Evolutionary conservation across 2,329 filamentous ascomycete species (phyloP), one percentile per base, ranked within the genome.

Genomic region (Cladosporium halotolerans): DNA sequence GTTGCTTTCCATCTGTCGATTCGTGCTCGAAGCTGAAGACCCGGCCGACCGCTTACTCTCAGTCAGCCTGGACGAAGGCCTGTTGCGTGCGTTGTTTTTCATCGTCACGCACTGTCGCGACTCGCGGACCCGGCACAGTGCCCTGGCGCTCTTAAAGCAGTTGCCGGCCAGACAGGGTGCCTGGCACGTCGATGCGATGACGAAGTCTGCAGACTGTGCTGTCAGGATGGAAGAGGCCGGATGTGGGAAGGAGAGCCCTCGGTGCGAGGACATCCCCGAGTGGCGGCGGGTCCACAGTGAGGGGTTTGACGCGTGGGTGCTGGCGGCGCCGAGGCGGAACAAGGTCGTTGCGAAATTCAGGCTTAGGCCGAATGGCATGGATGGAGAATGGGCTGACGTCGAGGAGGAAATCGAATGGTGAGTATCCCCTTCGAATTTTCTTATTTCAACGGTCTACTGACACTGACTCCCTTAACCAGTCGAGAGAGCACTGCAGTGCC

Each of bases 171-270:
- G 57, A 9, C 56, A 60, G 10, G 58, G 60, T 18, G 58, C 62
- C 9, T 66, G 64, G 63, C 65, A 67, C 38, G 58, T 64, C 10
- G 60, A 63, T 43, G 60, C 61, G 5, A 62, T 65, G 18, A 60
- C 55, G 4, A 55, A 60, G 8, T 58, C 56, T 8, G 60, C 61
- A 3, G 56, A 62, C 34, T 53, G 60, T 18, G 58, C 56, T 41
- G 56, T 66, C 9, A 36, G 48, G 9, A 59, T 60, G 33, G 65
- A 67, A 45, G 65, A 67, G 52, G 38, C 42, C 1, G 34, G 46
- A 10, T 60, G 57, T 48, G 58, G 54, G n/a, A 57, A 49, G 34
- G 52, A 41, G 48, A 52, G 6, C 41, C 57, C 13, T 50, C 60
- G 53, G 4, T 63, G 62, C 45, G 53, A 56, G 32, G 65, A 67